Base-by-base conservation (phyloP, 2,329 filamentous ascomycete species). In the Xylaria sp. region DNA sequence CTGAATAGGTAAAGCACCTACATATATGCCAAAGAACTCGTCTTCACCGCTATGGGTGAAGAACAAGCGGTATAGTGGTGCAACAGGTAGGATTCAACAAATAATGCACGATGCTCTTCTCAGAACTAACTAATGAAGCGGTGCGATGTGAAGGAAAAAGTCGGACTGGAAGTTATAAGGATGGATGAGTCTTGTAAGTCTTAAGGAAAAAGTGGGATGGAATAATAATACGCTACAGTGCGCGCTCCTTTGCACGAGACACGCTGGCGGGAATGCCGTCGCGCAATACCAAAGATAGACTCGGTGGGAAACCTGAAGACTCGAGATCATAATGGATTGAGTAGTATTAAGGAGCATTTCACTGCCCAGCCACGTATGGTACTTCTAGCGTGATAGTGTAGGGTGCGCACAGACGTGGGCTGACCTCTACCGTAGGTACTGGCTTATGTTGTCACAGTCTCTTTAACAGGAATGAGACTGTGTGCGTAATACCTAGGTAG, bases 1-100 rank as follows among this genome's bases (percentile, higher is more conserved):
- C 64, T 69, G 66, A 67, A 72, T 69, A 72, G 70, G 70, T 58
- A 72, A 70, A 71, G 68, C 46, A 72, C 66, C 39, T 69, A 72
- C 70, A 72, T 72, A 72, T 72, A 58, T 69, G 63, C 66, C 60
- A 61, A 46, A 49, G 55, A 58, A 56, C 28, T 62, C 36, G 25
- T 31, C 54, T 61, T 62, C 70, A 72, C 70, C 70, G 70, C 70
- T 66, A 56, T 61, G 63, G 49, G 13, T 41, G 54, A 63, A 60
- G 36, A 55, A 65, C 25, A 71, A 51, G 67, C 69, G 67, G 67
- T 69, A 71, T 62, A 60, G n/a, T 23, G 10, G 15, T 63, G 59
- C 46, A 41, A 28, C 48, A 62, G 51, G 23, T 28, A 49, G 49
- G n/a, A 55, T 46, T 41, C 54, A 41, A 33, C 41, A 20, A 20